Percentiles rank a stretch among this genome's conserved stretches.
Conservation (phyloP, 1,284 basidiomycete genomes). For the Ganoderma resinaceum region DNA sequence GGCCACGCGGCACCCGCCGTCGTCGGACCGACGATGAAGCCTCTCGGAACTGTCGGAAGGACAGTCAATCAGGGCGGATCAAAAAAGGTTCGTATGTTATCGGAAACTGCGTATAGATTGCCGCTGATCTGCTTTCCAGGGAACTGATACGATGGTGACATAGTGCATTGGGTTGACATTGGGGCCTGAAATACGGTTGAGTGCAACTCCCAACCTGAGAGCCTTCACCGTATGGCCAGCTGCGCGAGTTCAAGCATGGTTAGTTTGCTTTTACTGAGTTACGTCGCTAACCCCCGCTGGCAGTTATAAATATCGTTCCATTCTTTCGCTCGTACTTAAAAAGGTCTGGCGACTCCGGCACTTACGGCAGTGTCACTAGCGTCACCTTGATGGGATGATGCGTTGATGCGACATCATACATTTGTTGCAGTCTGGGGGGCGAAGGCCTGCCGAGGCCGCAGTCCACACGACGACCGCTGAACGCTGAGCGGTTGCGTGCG, state of each 20-base stretch:
- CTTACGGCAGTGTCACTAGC: conserved; percentile 24
- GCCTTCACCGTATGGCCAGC: background rate
- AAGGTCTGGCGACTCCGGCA: conserved; percentile 14
- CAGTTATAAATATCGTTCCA: background rate
- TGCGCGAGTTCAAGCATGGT: background rate
- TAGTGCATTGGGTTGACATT: background rate
- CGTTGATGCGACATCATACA: conserved; percentile 30
- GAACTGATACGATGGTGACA: conserved; percentile 14
- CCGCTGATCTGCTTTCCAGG: conserved; percentile 22
- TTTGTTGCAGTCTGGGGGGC: conserved; percentile 26
- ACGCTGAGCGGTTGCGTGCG: background rate
- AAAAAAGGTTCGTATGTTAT: conserved; percentile 25
- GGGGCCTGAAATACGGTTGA: background rate
- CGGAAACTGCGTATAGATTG: conserved; percentile 27
- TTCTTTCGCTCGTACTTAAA: background rate
- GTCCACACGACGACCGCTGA: conserved; percentile 17
- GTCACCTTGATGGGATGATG: conserved; percentile 29
- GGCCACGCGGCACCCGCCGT: background rate
- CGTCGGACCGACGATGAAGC: conserved; percentile 4
- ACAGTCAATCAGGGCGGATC: conserved; percentile 31
- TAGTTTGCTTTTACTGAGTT: background rate
- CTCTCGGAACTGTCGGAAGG: background rate
- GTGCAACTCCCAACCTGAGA: background rate
- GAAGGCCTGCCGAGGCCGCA: conserved; percentile 23
- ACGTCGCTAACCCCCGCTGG: background rate